These are phyloP conservation scores for Erodium moschatum DNA, from an alignment of 441 rosid species.

Conservation along the genomic window DNA sequence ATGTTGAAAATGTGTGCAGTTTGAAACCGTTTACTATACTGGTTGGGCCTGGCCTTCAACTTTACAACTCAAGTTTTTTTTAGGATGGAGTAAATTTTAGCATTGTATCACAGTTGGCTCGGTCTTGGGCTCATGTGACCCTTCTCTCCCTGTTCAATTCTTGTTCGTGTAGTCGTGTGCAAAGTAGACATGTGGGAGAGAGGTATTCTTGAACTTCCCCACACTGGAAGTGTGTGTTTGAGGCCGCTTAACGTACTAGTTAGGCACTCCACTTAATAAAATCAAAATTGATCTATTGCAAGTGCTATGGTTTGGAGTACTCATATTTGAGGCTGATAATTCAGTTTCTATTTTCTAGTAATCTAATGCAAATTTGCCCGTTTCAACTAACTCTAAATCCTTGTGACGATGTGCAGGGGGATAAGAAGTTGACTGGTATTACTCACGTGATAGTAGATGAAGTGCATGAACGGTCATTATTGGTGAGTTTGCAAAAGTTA, in stretches of 20 bases:
- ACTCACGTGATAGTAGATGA: constrained; percentile 90
- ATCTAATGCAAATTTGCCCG: background rate
- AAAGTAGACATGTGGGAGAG: background rate
- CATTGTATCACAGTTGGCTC: background rate
- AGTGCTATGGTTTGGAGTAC: background rate
- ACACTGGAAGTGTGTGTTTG: background rate
- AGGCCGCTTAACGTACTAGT: background rate
- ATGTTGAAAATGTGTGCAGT: background rate
- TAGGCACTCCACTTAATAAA: background rate
- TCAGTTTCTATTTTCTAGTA: background rate
- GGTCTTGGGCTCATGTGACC: background rate
- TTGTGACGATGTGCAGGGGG: constrained; percentile 47
- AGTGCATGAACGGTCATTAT: constrained; percentile 87
- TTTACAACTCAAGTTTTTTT: background rate
- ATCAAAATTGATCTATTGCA: background rate
- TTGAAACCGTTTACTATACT: background rate
- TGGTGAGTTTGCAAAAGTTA: constrained; percentile 46
- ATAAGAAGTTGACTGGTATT: constrained; percentile 60
- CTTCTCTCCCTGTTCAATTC: background rate
- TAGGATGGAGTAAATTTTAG: background rate
- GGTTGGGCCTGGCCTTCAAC: background rate
- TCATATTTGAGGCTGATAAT: background rate
- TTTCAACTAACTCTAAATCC: constrained; percentile 6
- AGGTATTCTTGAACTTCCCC: background rate
- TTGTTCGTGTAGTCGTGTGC: background rate